A percentile compares a stretch with the other conserved stretches of the same genome.
Evolutionary conservation across 306 rosid species (phyloP).

Genomic region (Pyrus betulifolia): DNA sequence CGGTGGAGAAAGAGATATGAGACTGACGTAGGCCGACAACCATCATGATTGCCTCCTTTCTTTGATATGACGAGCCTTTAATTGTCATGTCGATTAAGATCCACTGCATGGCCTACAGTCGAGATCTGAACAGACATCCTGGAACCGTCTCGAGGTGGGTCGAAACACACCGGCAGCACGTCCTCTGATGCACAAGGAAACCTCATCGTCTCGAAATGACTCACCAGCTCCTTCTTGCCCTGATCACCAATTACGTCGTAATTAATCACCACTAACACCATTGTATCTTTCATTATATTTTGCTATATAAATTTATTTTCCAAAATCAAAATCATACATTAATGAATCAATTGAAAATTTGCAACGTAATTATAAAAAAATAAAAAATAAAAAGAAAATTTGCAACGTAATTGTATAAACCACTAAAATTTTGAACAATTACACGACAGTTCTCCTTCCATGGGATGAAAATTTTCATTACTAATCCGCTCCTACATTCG

Average conservation of each 20-base stretch:
- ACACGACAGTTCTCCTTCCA: too few relatives aligned
- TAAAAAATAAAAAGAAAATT: too few relatives aligned
- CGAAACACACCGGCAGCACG: constrained; percentile 39
- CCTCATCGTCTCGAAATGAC: constrained; percentile 30
- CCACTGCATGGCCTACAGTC: background rate
- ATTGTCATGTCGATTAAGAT: background rate
- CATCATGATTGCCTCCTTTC: background rate
- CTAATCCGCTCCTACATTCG: too few relatives aligned
- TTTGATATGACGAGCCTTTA: background rate
- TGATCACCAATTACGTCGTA: constrained; percentile 1
- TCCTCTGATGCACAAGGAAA: constrained; percentile 32
- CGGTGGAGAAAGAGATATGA: background rate
- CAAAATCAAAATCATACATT: too few relatives aligned
- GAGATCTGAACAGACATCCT: constrained; percentile 1
- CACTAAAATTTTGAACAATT: too few relatives aligned
- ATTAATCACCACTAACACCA: background rate
- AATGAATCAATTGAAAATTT: too few relatives aligned
- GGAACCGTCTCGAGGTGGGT: constrained; percentile 51
- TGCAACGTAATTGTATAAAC: too few relatives aligned
- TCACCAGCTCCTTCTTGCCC: constrained; percentile 38
- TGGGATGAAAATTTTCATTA: too few relatives aligned
- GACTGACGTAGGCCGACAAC: background rate
- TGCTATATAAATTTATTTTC: too few relatives aligned
- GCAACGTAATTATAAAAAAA: too few relatives aligned
- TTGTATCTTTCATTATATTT: too few relatives aligned